A percentile compares a stretch with the other conserved stretches of the same genome.
phyloP scores from a whole-genome alignment of 2,329 filamentous ascomycete species.

The Diaporthe velutina region DNA sequence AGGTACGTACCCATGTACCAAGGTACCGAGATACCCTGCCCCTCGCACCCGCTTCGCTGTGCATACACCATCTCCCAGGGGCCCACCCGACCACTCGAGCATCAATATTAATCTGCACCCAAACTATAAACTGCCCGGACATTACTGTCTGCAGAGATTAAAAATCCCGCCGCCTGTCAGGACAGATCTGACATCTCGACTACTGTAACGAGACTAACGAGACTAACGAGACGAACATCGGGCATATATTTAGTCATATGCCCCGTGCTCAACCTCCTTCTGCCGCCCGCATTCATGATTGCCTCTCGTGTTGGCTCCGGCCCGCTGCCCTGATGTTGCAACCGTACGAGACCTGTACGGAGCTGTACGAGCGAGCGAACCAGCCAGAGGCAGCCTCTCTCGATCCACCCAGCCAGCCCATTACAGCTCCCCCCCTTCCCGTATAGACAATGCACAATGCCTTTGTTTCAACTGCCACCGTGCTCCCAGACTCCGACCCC shows the following conservation, averaged over 20 bases:
- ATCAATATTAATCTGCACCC: conserved; percentile 30
- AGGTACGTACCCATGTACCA: neutral
- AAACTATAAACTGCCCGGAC: conserved; percentile 28
- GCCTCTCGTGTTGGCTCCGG: conserved; percentile 10
- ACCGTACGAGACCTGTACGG: neutral
- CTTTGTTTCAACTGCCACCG: conserved; percentile 11
- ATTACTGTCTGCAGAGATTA: conserved; percentile 15
- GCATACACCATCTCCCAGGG: conserved; percentile 19
- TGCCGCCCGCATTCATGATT: neutral
- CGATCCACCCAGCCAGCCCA: neutral
- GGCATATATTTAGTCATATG: conserved; percentile 20
- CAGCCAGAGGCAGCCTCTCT: neutral
- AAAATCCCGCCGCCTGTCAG: conserved; percentile 3
- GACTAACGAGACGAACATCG: conserved; percentile 8
- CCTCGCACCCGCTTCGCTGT: conserved; percentile 19
- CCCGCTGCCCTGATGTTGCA: neutral
- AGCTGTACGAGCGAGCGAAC: neutral
- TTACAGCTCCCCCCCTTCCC: neutral
- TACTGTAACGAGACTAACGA: conserved; percentile 16
- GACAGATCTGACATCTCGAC: conserved; percentile 4
- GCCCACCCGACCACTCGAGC: conserved; percentile 17
- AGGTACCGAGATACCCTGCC: neutral
- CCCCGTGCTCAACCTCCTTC: conserved; percentile 7
- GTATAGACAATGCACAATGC: conserved; percentile 13
- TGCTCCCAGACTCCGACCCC: neutral